A percentile compares a stretch with the other conserved stretches of the same genome.
phyloP scores from a whole-genome alignment of 768 basidiomycete species.

The Leucosporidium yakuticum region DNA sequence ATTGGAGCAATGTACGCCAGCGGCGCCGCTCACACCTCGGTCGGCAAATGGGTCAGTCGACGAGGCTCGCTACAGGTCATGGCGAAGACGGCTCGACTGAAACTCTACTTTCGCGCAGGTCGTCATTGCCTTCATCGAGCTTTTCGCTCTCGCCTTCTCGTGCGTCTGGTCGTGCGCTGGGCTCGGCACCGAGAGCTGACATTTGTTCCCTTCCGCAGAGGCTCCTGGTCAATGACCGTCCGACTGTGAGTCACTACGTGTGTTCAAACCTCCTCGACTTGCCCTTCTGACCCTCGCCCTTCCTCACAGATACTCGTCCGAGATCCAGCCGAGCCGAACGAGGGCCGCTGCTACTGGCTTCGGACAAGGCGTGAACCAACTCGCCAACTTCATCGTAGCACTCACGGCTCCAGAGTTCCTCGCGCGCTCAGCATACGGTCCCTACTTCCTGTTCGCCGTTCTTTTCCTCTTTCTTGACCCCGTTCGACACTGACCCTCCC shows the following conservation, averaged over 20 bases:
- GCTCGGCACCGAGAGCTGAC: not conserved
- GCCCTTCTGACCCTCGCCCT: too few relatives aligned
- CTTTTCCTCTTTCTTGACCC: not conserved
- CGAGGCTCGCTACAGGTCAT: too few relatives aligned
- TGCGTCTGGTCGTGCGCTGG: not conserved
- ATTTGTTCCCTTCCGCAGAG: constrained; percentile 38
- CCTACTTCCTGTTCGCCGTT: constrained; percentile 6
- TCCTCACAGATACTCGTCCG: constrained; percentile 39
- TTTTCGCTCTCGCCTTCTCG: constrained; percentile 22
- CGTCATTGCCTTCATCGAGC: constrained; percentile 23
- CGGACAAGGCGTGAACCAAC: constrained; percentile 17
- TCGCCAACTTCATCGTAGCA: constrained; percentile 12
- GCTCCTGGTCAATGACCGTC: constrained; percentile 46
- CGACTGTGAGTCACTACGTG: constrained; percentile 24
- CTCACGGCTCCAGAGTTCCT: constrained; percentile 19
- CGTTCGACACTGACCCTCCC: not conserved
- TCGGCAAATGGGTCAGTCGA: constrained; percentile 22
- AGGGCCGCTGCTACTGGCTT: constrained; percentile 45
- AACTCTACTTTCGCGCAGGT: not conserved
- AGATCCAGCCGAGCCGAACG: constrained; percentile 52
- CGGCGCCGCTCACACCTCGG: not conserved
- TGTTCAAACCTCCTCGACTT: not conserved
- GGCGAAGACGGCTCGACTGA: too few relatives aligned
- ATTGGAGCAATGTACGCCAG: constrained; percentile 50
- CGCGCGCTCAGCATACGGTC: not conserved